These are phyloP conservation scores for Colletotrichum chrysophilum DNA, from an alignment of 2,329 filamentous ascomycete species.

Conservation along the genomic window DNA sequence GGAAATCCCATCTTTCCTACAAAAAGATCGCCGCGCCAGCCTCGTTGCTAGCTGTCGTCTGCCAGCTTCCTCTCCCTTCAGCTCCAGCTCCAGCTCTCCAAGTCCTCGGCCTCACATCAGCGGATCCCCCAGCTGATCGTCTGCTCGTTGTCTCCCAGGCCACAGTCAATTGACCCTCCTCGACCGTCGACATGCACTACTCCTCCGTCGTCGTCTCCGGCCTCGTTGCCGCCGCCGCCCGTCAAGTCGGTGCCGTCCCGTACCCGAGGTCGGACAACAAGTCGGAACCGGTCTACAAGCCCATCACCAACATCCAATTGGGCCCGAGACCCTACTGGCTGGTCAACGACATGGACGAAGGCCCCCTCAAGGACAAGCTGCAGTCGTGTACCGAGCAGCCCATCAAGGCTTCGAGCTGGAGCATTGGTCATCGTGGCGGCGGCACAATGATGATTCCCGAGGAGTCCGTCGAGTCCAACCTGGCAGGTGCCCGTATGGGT, in stretches of 20 bases:
- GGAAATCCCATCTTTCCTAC: neutral
- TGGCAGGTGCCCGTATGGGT: constrained; percentile 71
- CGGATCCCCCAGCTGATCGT: neutral
- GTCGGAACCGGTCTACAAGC: constrained; percentile 26
- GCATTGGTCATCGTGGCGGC: constrained; percentile 65
- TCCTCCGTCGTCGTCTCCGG: constrained; percentile 31
- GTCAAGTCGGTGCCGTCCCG: constrained; percentile 12
- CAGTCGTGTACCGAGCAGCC: constrained; percentile 59
- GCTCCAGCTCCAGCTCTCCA: neutral
- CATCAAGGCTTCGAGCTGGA: constrained; percentile 58
- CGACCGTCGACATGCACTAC: constrained; percentile 34
- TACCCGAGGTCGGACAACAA: constrained; percentile 8
- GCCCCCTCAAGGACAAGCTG: constrained; percentile 64
- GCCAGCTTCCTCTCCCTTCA: neutral
- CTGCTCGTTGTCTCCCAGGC: neutral
- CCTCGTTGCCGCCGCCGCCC: constrained; percentile 27
- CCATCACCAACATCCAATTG: constrained; percentile 58
- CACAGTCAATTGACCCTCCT: neutral
- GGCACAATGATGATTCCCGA: constrained; percentile 69
- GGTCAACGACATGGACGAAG: constrained; percentile 65
- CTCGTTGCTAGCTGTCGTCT: neutral
- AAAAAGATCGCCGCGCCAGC: neutral
- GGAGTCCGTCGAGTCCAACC: constrained; percentile 63
- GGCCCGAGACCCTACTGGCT: constrained; percentile 71
- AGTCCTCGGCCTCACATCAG: neutral